phyloP scores from a whole-genome alignment of 441 rosid genomes.

The Erodium texanum region DNA sequence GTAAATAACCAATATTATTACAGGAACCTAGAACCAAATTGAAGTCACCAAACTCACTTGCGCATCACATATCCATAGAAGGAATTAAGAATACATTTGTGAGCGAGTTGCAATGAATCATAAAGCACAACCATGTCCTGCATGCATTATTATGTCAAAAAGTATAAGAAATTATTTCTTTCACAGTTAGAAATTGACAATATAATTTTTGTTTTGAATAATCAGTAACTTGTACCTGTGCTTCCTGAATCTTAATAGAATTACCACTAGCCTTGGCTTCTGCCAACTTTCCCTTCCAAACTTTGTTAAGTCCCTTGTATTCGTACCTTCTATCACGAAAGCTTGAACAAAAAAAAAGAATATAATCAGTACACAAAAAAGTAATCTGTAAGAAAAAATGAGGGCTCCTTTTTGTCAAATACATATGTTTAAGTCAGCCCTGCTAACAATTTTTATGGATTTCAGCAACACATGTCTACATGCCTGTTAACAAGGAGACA shows the following conservation, averaged over 20 bases:
- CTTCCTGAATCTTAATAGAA: slow-evolving; percentile 95
- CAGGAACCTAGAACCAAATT: slow-evolving; percentile 15
- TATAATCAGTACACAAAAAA: slow-evolving; percentile 17
- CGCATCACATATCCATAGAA: slow-evolving; percentile 99
- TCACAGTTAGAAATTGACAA: slow-evolving; percentile 10
- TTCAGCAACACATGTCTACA: slow-evolving; percentile 11
- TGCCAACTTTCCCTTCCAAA: slow-evolving; percentile 94
- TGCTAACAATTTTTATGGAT: slow-evolving; percentile 1
- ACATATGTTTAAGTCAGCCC: slow-evolving; percentile 9
- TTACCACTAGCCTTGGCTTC: slow-evolving; percentile 97
- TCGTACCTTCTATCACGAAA: slow-evolving; percentile 99
- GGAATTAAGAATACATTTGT: slow-evolving; percentile 94
- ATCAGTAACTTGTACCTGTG: slow-evolving; percentile 49
- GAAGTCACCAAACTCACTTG: slow-evolving; percentile 55
- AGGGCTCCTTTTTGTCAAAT: neutral
- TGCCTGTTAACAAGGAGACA: slow-evolving; percentile 5
- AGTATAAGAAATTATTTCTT: slow-evolving; percentile 16
- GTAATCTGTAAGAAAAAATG: neutral
- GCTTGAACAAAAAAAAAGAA: slow-evolving; percentile 39
- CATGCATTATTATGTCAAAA: slow-evolving; percentile 23
- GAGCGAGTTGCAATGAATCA: slow-evolving; percentile 98
- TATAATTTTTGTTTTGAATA: slow-evolving; percentile 6
- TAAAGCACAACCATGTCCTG: slow-evolving; percentile 99
- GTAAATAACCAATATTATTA: slow-evolving; percentile 10
- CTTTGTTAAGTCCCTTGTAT: slow-evolving; percentile 95